Evolutionary conservation across 1,139 yeast genomes (phyloP).

Genomic region (Sugiyamaella xylanicola): DNA sequence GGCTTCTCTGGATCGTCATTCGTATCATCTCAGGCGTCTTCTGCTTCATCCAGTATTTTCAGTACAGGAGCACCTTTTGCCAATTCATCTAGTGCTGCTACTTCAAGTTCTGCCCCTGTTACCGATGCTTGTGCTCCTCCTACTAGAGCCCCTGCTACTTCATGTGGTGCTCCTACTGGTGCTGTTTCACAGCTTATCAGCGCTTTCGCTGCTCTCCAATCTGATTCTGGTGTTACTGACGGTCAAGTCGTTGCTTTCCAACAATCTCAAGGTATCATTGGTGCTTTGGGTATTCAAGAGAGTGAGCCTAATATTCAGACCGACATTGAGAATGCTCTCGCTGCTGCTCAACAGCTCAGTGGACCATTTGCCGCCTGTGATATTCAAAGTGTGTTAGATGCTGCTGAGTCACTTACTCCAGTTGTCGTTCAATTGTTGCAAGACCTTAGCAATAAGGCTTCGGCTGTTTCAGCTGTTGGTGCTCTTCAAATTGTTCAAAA

Average conservation of each 20-base stretch:
- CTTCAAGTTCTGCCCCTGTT: not conserved
- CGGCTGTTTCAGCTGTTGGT: constrained; percentile 26
- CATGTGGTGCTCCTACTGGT: constrained; percentile 14
- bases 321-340: constrained; percentile 8
- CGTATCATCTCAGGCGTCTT: not conserved
- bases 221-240: constrained; percentile 14
- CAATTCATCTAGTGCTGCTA: constrained; percentile 7
- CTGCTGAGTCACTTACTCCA: constrained; percentile 18
- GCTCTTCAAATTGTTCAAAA: constrained; percentile 24
- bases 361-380: constrained; percentile 12
- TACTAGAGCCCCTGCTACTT: constrained; percentile 4
- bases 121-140: not conserved
- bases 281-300: constrained; percentile 27
- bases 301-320: constrained; percentile 16
- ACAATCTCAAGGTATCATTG: constrained; percentile 24
- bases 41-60: constrained; percentile 10
- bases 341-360: constrained; percentile 5
- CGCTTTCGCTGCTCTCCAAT: constrained; percentile 17
- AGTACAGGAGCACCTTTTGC: constrained; percentile 4
- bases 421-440: constrained; percentile 21
- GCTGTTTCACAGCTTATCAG: constrained; percentile 13
- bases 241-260: constrained; percentile 8
- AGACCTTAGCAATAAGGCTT: constrained; percentile 24
- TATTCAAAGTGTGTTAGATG: constrained; percentile 14
- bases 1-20: not conserved